Percentiles rank a stretch among this genome's conserved stretches.
phyloP scores from a whole-genome alignment of 768 basidiomycete species.

The Tricholoma matsutake region DNA sequence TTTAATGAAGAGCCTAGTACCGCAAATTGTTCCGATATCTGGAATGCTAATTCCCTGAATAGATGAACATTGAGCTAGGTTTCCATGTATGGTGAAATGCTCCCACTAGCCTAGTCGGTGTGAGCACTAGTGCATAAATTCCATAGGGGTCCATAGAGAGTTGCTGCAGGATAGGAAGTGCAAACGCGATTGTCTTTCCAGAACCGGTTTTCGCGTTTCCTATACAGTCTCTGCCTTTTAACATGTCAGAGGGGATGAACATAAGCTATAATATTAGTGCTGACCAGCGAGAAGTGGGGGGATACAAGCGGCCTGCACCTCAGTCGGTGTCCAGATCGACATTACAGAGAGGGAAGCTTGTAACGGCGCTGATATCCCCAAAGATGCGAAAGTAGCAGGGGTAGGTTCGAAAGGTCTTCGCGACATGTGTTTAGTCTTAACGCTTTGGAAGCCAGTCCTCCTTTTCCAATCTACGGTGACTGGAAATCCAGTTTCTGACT shows the following conservation, averaged over 20 bases:
- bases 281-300: conserved; percentile 78
- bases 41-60: conserved; percentile 89
- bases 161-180: conserved; percentile 88
- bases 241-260: not conserved
- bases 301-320: conserved; percentile 88
- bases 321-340: conserved; percentile 84
- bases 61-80: not conserved
- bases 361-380: conserved; percentile 61
- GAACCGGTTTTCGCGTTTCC: conserved; percentile 98
- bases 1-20: conserved; percentile 84
- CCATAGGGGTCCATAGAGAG: conserved; percentile 90
- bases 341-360: conserved; percentile 68
- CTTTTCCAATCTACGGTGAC: not conserved
- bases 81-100: not conserved
- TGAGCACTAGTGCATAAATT: conserved; percentile 88
- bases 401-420: not conserved
- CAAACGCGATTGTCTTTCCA: conserved; percentile 97
- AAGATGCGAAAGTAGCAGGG: conserved; percentile 41
- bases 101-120: conserved; percentile 80
- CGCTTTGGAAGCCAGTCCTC: not conserved
- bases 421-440: not conserved
- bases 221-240: conserved; percentile 87
- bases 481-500: not conserved
- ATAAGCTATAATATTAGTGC: conserved; percentile 13
- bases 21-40: conserved; percentile 94